A percentile compares a stretch with the other conserved stretches of the same genome.
phyloP scores from a whole-genome alignment of 257 asterid species.

The Solanum etuberosum region DNA sequence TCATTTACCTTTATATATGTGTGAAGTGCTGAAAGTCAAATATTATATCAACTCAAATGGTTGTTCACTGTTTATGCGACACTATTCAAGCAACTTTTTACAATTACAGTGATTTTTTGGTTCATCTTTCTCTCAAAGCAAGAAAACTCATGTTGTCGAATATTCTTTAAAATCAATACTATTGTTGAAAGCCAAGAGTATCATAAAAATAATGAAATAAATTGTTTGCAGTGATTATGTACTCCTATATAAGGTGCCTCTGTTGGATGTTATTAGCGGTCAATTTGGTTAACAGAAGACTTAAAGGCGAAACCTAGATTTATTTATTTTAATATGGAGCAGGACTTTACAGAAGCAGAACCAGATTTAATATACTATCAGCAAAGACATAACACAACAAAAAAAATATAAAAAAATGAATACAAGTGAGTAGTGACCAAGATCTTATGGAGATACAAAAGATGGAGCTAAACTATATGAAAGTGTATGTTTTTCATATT shows the following conservation, averaged over 20 bases:
- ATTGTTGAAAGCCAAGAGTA: not conserved
- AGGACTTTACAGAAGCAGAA: not conserved
- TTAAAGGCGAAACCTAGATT: not conserved
- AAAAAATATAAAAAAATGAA: not conserved
- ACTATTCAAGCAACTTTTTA: not conserved
- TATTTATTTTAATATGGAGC: not conserved
- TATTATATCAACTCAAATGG: not conserved
- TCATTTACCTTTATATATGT: not conserved
- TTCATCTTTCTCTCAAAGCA: not conserved
- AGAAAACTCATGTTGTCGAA: not conserved
- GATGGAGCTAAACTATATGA: not conserved
- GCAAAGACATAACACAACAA: not conserved
- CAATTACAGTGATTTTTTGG: not conserved
- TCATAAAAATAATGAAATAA: not conserved
- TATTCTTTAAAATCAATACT: not conserved
- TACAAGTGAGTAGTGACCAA: not conserved
- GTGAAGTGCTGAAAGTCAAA: not conserved
- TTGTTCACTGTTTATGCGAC: not conserved
- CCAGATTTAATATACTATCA: not conserved
- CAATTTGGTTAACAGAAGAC: not conserved
- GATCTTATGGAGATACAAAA: not conserved
- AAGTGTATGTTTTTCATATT: not conserved
- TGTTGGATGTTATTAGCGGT: not conserved
- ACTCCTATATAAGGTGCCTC: not conserved
- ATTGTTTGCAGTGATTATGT: not conserved